Conservation (phyloP, 176 grass and related monocot genomes). For the Raddia guianensis region DNA sequence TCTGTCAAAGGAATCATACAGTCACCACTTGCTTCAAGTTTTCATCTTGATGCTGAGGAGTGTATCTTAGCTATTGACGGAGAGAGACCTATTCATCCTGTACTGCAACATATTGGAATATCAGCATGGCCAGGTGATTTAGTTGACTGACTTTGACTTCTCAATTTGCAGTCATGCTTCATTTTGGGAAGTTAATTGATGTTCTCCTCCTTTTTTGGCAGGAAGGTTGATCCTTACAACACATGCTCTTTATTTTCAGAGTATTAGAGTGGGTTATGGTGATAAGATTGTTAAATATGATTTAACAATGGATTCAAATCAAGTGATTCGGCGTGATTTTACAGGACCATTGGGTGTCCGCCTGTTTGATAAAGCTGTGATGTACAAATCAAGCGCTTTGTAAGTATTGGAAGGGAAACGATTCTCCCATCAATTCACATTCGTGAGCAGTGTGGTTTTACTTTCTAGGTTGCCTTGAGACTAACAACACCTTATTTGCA, state of each 20-base stretch:
- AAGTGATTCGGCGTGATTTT: constrained; percentile 80
- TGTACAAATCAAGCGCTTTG: constrained; percentile 82
- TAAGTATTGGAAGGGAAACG: constrained; percentile 53
- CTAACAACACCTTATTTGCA: constrained; percentile 54
- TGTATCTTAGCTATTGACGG: too few species aligned
- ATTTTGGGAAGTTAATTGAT: constrained; percentile 28
- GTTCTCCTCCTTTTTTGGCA: constrained; percentile 54
- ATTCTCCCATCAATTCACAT: constrained; percentile 36
- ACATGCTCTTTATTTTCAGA: constrained; percentile 93
- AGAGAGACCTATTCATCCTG: too few species aligned
- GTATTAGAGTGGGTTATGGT: constrained; percentile 64
- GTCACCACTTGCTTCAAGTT: too few species aligned
- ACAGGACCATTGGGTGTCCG: constrained; percentile 80
- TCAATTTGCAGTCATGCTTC: constrained; percentile 19
- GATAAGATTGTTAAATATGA: constrained; percentile 73
- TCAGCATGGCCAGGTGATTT: too few species aligned
- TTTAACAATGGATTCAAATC: constrained; percentile 65
- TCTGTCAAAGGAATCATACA: too few species aligned
- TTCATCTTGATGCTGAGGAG: too few species aligned
- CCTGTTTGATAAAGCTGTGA: constrained; percentile 86
- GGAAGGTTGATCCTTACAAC: constrained; percentile 88
- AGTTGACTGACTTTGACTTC: too few species aligned
- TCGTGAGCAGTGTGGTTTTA: constrained; percentile 3
- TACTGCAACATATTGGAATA: too few species aligned
- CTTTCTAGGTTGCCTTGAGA: constrained; percentile 6